Evolutionary conservation across 495 filamentous ascomycete genomes (phyloP), one percentile per base, ranked within the genome.

Genomic region (Lophiostoma macrostomum): DNA sequence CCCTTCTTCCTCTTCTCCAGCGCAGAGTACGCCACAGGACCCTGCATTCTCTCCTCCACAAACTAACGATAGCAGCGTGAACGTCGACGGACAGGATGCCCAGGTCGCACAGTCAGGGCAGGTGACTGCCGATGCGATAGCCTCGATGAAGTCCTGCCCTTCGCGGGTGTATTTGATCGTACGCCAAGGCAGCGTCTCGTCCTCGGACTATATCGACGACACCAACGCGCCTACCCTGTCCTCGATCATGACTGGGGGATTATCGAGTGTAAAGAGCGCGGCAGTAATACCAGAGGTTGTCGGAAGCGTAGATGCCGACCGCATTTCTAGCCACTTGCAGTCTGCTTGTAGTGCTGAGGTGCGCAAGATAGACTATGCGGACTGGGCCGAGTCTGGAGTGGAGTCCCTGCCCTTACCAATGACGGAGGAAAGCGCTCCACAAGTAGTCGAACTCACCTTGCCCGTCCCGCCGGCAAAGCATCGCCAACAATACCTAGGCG

Each of bases 1-100:
- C 91, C 91, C 13, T 93, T 94, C 66, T 77, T 95, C 69, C 71
- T 95, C 22, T 82, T 90, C 64, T 94, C 90, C 20, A 86, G 80
- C 29, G 80, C 85, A 42, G 74, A 82, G 89, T 95, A 80, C 32
- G 85, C 72, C 53, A 49, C 58, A 38, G 44, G 34, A 51, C 46
- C 41, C 50, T 60, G 47, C 45, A 16, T 20, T 24, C 20, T n/a
- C 53, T 31, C 50, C 32, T 18, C 16, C 20, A 28, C n/a, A 35
- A 57, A 52, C 57, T 64, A 60, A 50, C 42, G 36, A 16, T 16
- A 24, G 10, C 43, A 51, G 44, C 6, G 16, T 51, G 28, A 32
- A 13, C 49, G 32, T 58, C 28, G 29, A 34, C 22, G 13, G 5
- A 30, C 14, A 12, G 45, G n/a, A 45, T 27, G n/a, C 29, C 34